phyloP scores from a whole-genome alignment of 2,329 filamentous ascomycete genomes.

The Pseudohalonectria lignicola region DNA sequence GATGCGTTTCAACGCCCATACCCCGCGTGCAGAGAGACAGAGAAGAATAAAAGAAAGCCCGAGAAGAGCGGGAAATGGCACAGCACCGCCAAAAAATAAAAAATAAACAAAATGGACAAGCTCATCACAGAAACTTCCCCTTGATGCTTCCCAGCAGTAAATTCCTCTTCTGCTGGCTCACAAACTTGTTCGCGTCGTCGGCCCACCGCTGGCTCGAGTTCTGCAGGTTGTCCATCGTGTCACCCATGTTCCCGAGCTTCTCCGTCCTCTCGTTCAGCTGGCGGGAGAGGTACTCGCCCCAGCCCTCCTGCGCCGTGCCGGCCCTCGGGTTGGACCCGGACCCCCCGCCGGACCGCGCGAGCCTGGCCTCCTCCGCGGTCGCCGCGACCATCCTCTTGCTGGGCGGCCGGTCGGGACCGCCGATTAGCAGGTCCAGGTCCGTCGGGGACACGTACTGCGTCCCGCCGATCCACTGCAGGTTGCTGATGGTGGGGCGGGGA shows the following conservation, averaged over 20 bases:
- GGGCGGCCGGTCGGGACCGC: constrained; percentile 76
- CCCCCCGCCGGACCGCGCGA: constrained; percentile 28
- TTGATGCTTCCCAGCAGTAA: constrained; percentile 61
- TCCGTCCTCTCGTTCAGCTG: constrained; percentile 88
- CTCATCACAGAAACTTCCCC: constrained; percentile 37
- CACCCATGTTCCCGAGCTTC: constrained; percentile 70
- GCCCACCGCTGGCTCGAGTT: constrained; percentile 75
- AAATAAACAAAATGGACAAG: too few relatives aligned
- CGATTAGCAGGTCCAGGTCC: constrained; percentile 84
- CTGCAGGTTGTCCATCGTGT: constrained; percentile 74
- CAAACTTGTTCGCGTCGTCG: constrained; percentile 78
- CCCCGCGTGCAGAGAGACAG: too few relatives aligned
- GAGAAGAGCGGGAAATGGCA: too few relatives aligned
- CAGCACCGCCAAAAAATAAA: too few relatives aligned
- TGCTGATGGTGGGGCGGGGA: constrained; percentile 83
- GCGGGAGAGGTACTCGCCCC: constrained; percentile 72
- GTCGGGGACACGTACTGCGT: constrained; percentile 81
- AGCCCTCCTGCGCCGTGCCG: constrained; percentile 42
- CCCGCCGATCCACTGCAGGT: constrained; percentile 91
- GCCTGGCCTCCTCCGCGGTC: constrained; percentile 60
- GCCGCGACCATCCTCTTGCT: constrained; percentile 83
- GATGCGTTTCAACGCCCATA: too few relatives aligned
- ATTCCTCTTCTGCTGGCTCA: constrained; percentile 78
- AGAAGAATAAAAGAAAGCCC: too few relatives aligned
- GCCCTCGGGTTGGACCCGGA: constrained; percentile 17